Percentiles rank a stretch among this genome's conserved stretches.
phyloP scores from a whole-genome alignment of 352 stramenopile genomes.

The Globisporangium nodosum region DNA sequence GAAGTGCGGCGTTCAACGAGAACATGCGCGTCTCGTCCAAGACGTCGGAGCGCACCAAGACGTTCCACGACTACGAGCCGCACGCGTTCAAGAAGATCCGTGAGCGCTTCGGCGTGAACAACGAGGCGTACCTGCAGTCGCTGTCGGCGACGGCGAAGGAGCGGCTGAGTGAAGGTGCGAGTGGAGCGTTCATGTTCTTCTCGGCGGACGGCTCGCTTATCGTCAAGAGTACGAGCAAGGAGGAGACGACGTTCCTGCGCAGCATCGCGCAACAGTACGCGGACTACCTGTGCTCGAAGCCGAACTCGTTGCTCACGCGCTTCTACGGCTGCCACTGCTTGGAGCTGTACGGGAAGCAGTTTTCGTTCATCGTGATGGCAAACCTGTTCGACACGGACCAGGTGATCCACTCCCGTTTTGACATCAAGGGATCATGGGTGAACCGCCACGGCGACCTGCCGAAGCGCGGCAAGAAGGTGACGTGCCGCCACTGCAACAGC shows the following conservation, averaged over 20 bases:
- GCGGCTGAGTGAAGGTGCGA: conserved; percentile 83
- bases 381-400: conserved; percentile 90
- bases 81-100: conserved; percentile 88
- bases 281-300: conserved; percentile 82
- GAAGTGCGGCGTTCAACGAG: conserved; percentile 52
- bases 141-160: conserved; percentile 85
- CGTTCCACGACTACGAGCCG: conserved; percentile 86
- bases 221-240: conserved; percentile 88
- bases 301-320: conserved; percentile 80
- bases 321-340: conserved; percentile 91
- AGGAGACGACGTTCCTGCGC: conserved; percentile 84
- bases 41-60: conserved; percentile 71
- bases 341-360: conserved; percentile 88
- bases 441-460: conserved; percentile 77
- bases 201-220: conserved; percentile 85
- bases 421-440: conserved; percentile 91
- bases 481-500: conserved; percentile 85
- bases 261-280: conserved; percentile 85
- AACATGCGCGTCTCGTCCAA: conserved; percentile 67
- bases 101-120: conserved; percentile 79
- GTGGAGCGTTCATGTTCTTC: conserved; percentile 91
- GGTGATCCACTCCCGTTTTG: conserved; percentile 84
- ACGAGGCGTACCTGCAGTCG: conserved; percentile 77
- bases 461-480: conserved; percentile 85
- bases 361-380: conserved; percentile 91